These are phyloP conservation scores for Allium sativum DNA, from an alignment of 106 monocot genomes.

Conservation along the genomic window DNA sequence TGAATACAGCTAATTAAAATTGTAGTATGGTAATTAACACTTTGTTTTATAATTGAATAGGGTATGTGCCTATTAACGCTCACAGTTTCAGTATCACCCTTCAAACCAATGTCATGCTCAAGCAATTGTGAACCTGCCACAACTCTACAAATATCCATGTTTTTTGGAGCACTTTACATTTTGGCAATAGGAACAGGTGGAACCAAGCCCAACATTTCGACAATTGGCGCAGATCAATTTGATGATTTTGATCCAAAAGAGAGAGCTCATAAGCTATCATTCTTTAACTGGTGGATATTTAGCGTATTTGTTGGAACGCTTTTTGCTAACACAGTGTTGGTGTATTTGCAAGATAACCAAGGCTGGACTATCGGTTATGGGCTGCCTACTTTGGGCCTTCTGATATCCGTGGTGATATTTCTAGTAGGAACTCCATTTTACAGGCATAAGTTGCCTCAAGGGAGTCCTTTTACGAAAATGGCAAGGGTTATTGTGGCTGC, in stretches of 20 bases:
- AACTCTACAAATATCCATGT: constrained; percentile 16
- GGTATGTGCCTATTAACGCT: constrained; percentile 24
- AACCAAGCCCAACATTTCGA: constrained; percentile 30
- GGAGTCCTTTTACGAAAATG: constrained; percentile 25
- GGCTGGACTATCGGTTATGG: constrained; percentile 29
- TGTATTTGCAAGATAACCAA: constrained; percentile 25
- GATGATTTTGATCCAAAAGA: constrained; percentile 27
- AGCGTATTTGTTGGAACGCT: constrained; percentile 26
- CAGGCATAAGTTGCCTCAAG: constrained; percentile 24
- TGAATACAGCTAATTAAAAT: no score
- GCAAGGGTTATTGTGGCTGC: constrained; percentile 21
- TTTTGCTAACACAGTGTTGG: constrained; percentile 20
- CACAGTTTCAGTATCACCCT: constrained; percentile 11
- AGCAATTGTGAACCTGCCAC: constrained; percentile 12
- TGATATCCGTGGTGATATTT: constrained; percentile 18
- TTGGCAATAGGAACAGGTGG: constrained; percentile 23
- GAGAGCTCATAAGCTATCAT: constrained; percentile 28
- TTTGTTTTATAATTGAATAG: background rate
- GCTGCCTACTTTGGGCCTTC: constrained; percentile 14
- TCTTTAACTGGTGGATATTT: constrained; percentile 45
- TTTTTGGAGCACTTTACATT: constrained; percentile 22
- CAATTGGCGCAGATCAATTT: constrained; percentile 31
- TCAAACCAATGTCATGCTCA: constrained; percentile 20
- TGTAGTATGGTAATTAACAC: background rate
- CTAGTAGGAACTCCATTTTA: constrained; percentile 21